Percentiles rank a stretch among this genome's conserved stretches.
These are phyloP conservation scores for Solanum aculeatissimum DNA, from an alignment of 305 asterid genomes.

Conservation along the genomic window DNA sequence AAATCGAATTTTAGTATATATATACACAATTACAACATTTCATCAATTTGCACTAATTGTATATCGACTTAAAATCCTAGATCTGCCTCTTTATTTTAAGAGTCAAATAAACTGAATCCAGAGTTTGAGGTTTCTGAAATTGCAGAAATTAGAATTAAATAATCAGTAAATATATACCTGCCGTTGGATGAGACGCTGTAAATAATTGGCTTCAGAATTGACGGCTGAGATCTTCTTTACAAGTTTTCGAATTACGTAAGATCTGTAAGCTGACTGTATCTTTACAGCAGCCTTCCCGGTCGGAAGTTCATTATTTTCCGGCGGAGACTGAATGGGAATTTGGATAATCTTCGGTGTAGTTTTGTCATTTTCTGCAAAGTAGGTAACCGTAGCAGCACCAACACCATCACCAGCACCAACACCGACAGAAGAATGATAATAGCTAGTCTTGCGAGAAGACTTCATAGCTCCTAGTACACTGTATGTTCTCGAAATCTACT, in stretches of 20 bases:
- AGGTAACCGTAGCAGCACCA: conserved; percentile 15
- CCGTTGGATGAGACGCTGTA: conserved; percentile 66
- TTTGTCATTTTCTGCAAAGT: conserved; percentile 22
- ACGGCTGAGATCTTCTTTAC: conserved; percentile 59
- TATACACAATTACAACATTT: not conserved
- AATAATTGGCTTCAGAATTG: conserved; percentile 59
- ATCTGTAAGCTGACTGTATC: conserved; percentile 71
- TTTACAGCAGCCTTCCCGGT: conserved; percentile 28
- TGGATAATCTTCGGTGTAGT: conserved; percentile 21
- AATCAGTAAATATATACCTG: conserved; percentile 32
- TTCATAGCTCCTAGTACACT: conserved; percentile 21
- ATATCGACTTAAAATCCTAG: not conserved
- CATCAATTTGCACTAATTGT: not conserved
- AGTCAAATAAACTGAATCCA: too few species aligned
- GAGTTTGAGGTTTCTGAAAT: too few species aligned
- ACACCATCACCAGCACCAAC: not conserved
- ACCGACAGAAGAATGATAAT: conserved; percentile 15
- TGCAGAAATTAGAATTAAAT: not conserved
- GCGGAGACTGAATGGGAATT: conserved; percentile 23
- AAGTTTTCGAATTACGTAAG: conserved; percentile 46
- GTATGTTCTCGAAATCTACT: not conserved
- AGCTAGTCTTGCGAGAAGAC: conserved; percentile 21
- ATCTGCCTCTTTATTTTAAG: not conserved
- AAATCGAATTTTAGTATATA: not conserved
- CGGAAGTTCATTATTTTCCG: conserved; percentile 7